Percentiles rank a stretch among this genome's conserved stretches.
Conservation (phyloP, 768 basidiomycete species). For the Kwoniella newhampshirensis region DNA sequence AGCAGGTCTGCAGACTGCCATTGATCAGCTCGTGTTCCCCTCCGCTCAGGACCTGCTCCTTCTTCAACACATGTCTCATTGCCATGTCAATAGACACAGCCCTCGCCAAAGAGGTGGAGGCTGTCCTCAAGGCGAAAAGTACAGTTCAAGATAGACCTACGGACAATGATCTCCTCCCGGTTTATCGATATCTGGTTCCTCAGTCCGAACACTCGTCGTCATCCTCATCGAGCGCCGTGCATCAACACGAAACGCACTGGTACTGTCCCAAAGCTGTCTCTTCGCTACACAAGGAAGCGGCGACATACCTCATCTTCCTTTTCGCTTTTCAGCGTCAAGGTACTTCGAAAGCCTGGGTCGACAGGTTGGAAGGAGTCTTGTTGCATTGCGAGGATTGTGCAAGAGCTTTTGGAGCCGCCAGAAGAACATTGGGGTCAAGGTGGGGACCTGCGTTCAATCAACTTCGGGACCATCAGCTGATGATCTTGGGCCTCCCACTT, state of each 20-base stretch:
- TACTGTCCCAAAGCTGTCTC: slow-evolving; percentile 68
- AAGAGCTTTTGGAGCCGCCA: slow-evolving; percentile 64
- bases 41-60: too few relatives aligned
- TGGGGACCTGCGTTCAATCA: too few relatives aligned
- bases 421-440: slow-evolving; percentile 67
- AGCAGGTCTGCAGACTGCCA: too few relatives aligned
- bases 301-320: slow-evolving; percentile 76
- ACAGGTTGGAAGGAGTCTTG: slow-evolving; percentile 61
- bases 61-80: background rate
- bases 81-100: slow-evolving; percentile 7
- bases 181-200: slow-evolving; percentile 37
- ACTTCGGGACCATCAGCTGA: slow-evolving; percentile 29
- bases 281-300: slow-evolving; percentile 62
- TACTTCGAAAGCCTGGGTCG: slow-evolving; percentile 66
- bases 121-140: slow-evolving; percentile 38
- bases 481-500: too few relatives aligned
- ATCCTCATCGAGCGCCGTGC: slow-evolving; percentile 9
- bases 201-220: slow-evolving; percentile 10
- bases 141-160: slow-evolving; percentile 33
- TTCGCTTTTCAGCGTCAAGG: slow-evolving; percentile 67
- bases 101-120: slow-evolving; percentile 30
- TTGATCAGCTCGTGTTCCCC: too few relatives aligned
- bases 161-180: slow-evolving; percentile 37
- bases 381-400: slow-evolving; percentile 70
- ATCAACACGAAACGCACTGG: slow-evolving; percentile 62